Evolutionary conservation across 148 eudicot species (phyloP), one percentile per base, ranked within the genome.

Genomic region (Pharnaceum exiguum): DNA sequence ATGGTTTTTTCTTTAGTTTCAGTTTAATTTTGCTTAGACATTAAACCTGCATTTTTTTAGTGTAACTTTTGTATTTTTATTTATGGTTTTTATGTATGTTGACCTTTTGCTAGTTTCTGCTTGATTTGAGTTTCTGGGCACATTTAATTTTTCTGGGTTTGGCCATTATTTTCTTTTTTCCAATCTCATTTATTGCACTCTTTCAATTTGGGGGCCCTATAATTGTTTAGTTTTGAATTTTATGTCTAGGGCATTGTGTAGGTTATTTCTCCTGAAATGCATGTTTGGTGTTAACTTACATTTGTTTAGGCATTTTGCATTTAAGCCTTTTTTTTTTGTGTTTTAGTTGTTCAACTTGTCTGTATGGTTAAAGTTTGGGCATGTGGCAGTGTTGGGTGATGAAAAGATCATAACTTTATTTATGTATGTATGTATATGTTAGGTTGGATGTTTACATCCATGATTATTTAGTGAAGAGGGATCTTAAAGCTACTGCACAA

Each of bases 391-490:
- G 8, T 51, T 26, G 58, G 22, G 10, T 7, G 27, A 11, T n/a
- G n/a, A n/a, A n/a, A n/a, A n/a, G n/a, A n/a, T n/a, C n/a, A n/a
- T n/a, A n/a, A n/a, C n/a, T n/a, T 63, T 62, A 18, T 61, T 16
- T 48, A 38, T 43, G 13, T 5, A 32, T 53, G 12, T 62, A 21
- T 21, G 21, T 69, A 35, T 32, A 26, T 33, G 33, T 55, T 72
- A 86, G 95, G 95, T 68, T 86, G 63, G 95, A 86, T 74, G 89
- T 86, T 49, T 86, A 86, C 56, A 86, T 86, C 22, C 77, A 86
- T 66, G 95, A 86, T 67, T 86, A 86, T 64, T 53, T 86, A 56
- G 82, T 86, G 27, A 86, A 86, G 75, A 86, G 95, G 71, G 86
- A 83, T 74, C 61, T 86, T 30, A 83, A 83, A 70, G 89, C 89